Evolutionary conservation across 169 alveolate genomes (phyloP), one percentile per base, ranked within the genome.

Genomic region (Cryptosporidium tyzzeri): DNA sequence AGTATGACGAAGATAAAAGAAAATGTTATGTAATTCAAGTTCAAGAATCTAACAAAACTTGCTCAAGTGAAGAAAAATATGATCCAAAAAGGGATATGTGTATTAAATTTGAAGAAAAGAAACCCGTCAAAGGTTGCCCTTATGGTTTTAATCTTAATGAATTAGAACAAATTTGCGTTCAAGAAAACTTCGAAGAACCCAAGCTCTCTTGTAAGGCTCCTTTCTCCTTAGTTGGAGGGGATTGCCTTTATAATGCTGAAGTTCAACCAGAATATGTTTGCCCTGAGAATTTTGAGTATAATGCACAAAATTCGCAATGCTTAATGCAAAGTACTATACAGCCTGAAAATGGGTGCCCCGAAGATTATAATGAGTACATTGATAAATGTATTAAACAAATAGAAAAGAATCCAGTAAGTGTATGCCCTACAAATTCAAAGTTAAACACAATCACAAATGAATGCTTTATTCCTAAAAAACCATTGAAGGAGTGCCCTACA

Each of bases 351-450:
- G 89, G 89, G 4, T 80, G 89, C 9, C 89, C 89, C 5, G 68
- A 65, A 4, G 89, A 80, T 21, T 80, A 80, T 31, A 80, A 65
- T 53, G 75, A 80, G 35, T 80, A 80, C 37, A 65, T 65, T 33
- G 89, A 80, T 31, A 80, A 80, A 37, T 80, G 89, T 50, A 80
- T 80, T n/a, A 80, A 65, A 35, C 89, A 80, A 48, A 41, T 62
- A 37, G 75, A 80, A 12, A 80, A 62, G 35, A 65, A 39, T 45
- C 89, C 89, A 18, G 53, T 65, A 0, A 80, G 89, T 33, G 89
- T 80, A 33, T 80, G 89, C 68, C 89, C 89, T 9, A 53, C 48
- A 18, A 80, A 80, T 65, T 80, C 89, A 26, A 80, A 39, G 70
- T 65, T 80, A n/a, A 80, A 80, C 18, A n/a, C 41, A 12, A n/a